A percentile compares a stretch with the other conserved stretches of the same genome.
These are phyloP conservation scores for Leishmania arabica DNA, from an alignment of 208 protist genomes.

Conservation along the genomic window DNA sequence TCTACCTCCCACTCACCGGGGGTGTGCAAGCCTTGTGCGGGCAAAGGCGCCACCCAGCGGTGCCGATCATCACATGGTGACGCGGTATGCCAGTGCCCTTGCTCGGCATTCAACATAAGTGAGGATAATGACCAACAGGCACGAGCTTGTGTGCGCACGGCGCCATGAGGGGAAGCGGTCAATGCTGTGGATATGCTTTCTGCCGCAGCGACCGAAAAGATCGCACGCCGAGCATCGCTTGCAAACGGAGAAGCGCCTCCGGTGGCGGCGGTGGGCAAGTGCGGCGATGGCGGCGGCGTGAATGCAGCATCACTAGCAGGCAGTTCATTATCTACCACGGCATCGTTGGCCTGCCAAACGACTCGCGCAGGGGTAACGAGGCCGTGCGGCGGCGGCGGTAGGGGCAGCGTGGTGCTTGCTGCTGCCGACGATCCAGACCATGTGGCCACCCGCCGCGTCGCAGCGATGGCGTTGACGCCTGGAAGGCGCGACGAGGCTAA, in stretches of 20 bases:
- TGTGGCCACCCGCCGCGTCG: not conserved
- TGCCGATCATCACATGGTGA: not conserved
- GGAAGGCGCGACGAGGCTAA: not conserved
- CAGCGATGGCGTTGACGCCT: not conserved
- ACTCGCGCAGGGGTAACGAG: slow-evolving; percentile 1
- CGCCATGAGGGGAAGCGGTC: not conserved
- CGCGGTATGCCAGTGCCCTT: no score
- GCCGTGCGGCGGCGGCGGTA: not conserved
- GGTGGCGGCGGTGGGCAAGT: not conserved
- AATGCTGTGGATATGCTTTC: not conserved
- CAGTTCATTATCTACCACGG: not conserved
- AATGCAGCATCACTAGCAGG: not conserved
- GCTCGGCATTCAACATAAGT: not conserved
- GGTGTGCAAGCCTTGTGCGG: not conserved
- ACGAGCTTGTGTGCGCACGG: not conserved
- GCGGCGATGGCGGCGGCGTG: no score
- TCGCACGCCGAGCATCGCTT: not conserved
- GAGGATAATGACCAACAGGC: not conserved
- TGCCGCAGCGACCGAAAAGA: not conserved
- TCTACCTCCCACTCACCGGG: not conserved
- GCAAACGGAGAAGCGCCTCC: not conserved
- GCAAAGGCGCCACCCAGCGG: not conserved
- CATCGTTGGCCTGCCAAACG: not conserved
- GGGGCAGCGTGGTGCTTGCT: not conserved
- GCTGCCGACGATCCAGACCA: not conserved